Base-by-base conservation (phyloP, 352 stramenopile species). In the Thalassiosira mediterranea region DNA sequence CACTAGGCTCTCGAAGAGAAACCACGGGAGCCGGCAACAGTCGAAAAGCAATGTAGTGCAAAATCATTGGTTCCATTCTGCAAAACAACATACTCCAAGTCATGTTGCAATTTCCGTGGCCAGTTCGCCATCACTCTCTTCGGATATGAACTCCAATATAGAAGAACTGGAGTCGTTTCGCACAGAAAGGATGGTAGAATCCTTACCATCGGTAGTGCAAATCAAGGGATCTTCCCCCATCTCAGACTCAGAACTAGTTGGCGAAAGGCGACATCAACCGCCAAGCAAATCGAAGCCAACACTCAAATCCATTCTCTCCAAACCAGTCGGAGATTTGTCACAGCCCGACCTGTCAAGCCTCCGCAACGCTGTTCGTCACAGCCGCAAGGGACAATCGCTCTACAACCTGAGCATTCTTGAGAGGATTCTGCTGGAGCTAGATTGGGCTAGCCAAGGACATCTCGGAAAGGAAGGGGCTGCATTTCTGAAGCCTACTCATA, bases 341-440 rank as follows among this genome's bases (percentile, higher is more conserved):
- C 13, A 15, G n/a, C 51, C 21, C 34, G n/a, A 56, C 38, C 38
- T 81, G 52, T 54, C 2, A 17, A 52, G 47, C 13, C 37, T 81
- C 38, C 72, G 72, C 59, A 81, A 76, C 59, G 65, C 64, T 21
- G 67, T 81, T 17, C 40, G 57, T n/a, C 23, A 58, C 28, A 68
- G 40, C 31, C 25, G 44, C 34, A 46, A 52, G 40, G 59, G 37
- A 66, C 65, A 57, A 46, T 69, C 64, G n/a, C 63, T 59, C 3
- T 48, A 57, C 29, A 72, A 49, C 44, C 64, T 81, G 4, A 19
- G 40, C 2, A 60, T 64, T 13, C 37, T 81, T 15, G 57, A 81
- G 46, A 37, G 64, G 25, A 81, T 81, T 47, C 38, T 81, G 10
- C 42, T 71, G n/a, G 72, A 81, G 25, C 23, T 81, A 3, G 52